Evolutionary conservation across 2,329 filamentous ascomycete genomes (phyloP).

Genomic region (Epichloe typhina): DNA sequence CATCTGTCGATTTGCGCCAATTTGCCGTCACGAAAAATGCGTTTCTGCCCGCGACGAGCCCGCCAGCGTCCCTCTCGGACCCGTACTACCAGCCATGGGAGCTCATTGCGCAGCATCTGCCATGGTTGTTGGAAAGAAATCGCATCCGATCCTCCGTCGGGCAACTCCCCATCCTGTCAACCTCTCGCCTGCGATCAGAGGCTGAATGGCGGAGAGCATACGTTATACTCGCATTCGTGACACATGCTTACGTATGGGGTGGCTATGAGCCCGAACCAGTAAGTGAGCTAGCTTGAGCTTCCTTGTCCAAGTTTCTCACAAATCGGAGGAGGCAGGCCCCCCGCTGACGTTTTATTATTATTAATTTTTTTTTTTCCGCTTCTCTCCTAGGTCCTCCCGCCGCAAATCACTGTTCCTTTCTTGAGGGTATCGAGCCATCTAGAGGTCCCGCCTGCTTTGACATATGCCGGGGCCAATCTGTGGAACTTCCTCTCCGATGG

Average conservation of each 20-base stretch:
- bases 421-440: constrained; percentile 58
- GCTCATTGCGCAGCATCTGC: constrained; percentile 50
- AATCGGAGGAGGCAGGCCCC: too few relatives aligned
- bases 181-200: constrained; percentile 46
- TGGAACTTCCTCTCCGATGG: constrained; percentile 61
- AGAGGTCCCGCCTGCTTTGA: constrained; percentile 77
- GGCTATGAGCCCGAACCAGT: constrained; percentile 63
- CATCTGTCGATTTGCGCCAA: constrained; percentile 17
- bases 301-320: too few relatives aligned
- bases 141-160: constrained; percentile 51
- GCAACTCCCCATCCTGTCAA: constrained; percentile 55
- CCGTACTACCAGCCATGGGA: constrained; percentile 76
- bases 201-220: constrained; percentile 75
- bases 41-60: constrained; percentile 63
- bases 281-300: constrained; percentile 8
- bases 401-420: constrained; percentile 65
- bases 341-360: too few relatives aligned
- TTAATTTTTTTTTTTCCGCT: neutral
- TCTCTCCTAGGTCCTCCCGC: constrained; percentile 46
- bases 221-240: constrained; percentile 61
- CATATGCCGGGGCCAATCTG: constrained; percentile 72
- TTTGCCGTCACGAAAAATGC: constrained; percentile 43
- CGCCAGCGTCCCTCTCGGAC: constrained; percentile 50
- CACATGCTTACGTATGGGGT: constrained; percentile 85
- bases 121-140: constrained; percentile 50